Conservation (phyloP, 2,329 filamentous ascomycete species). For the Aquanectria penicillioides region DNA sequence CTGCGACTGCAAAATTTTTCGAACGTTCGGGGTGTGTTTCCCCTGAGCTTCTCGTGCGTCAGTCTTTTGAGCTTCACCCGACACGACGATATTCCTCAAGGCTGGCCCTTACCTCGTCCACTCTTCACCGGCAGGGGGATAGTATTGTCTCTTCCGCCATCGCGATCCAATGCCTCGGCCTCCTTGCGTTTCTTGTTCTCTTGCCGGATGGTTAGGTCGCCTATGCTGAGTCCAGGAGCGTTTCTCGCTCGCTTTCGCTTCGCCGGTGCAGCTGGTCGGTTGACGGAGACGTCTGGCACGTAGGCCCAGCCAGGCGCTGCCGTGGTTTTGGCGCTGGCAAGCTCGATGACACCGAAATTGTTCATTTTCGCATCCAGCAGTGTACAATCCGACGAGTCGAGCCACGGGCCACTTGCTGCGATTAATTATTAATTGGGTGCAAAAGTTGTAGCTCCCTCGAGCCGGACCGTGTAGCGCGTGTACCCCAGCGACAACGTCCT, state of each 20-base stretch:
- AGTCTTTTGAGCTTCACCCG: conserved; percentile 5
- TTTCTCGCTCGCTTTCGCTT: conserved; percentile 79
- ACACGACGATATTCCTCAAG: not conserved
- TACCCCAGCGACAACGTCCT: not conserved
- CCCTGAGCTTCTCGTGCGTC: conserved; percentile 49
- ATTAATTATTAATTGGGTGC: not conserved
- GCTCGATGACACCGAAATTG: conserved; percentile 82
- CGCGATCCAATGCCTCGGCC: conserved; percentile 83
- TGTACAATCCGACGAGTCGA: conserved; percentile 9
- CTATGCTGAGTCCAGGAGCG: conserved; percentile 59
- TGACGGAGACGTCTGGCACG: conserved; percentile 77
- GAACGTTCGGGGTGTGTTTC: conserved; percentile 75
- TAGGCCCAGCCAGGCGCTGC: conserved; percentile 91
- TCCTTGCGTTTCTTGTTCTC: conserved; percentile 84
- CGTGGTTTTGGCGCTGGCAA: conserved; percentile 75
- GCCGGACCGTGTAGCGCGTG: not conserved
- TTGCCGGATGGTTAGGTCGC: conserved; percentile 82
- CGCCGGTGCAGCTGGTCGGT: conserved; percentile 64
- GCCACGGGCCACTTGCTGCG: not conserved
- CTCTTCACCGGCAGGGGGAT: conserved; percentile 73
- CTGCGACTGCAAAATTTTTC: conserved; percentile 81
- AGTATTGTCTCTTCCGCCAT: conserved; percentile 77
- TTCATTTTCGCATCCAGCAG: conserved; percentile 57
- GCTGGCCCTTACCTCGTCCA: conserved; percentile 52
- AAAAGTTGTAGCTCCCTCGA: not conserved